Evolutionary conservation across 129 eudicot species (phyloP).

Genomic region (Flaveria ramosissima): DNA sequence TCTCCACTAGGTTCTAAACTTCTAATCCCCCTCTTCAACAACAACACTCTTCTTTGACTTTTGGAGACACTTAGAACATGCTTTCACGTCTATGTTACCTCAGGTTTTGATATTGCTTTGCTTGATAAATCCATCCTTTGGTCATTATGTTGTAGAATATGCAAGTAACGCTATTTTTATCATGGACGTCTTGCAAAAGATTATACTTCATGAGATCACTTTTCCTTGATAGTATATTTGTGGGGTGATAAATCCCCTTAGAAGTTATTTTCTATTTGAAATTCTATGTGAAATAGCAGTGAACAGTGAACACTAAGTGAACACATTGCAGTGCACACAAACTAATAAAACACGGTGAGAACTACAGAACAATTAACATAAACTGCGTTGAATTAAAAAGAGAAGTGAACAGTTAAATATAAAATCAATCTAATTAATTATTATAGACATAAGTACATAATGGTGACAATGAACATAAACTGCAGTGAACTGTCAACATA

Average conservation of each 20-base stretch:
- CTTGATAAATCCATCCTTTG: neutral
- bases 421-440: neutral
- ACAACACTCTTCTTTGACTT: neutral
- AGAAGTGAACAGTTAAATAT: neutral
- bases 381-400: neutral
- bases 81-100: neutral
- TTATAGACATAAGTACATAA: neutral
- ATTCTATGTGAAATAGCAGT: neutral
- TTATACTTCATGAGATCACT: neutral
- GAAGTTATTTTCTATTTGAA: neutral
- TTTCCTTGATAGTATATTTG: neutral
- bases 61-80: neutral
- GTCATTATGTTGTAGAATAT: neutral
- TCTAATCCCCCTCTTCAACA: neutral
- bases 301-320: neutral
- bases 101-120: neutral
- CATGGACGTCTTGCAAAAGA: neutral
- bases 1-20: neutral
- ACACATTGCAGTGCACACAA: neutral
- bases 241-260: neutral
- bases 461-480: neutral
- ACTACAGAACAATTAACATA: neutral
- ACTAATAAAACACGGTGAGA: neutral
- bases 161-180: neutral
- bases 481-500: neutral